Percentiles rank a stretch among this genome's conserved stretches.
These are phyloP conservation scores for Epithele typhae DNA, from an alignment of 768 basidiomycete species.

Conservation along the genomic window DNA sequence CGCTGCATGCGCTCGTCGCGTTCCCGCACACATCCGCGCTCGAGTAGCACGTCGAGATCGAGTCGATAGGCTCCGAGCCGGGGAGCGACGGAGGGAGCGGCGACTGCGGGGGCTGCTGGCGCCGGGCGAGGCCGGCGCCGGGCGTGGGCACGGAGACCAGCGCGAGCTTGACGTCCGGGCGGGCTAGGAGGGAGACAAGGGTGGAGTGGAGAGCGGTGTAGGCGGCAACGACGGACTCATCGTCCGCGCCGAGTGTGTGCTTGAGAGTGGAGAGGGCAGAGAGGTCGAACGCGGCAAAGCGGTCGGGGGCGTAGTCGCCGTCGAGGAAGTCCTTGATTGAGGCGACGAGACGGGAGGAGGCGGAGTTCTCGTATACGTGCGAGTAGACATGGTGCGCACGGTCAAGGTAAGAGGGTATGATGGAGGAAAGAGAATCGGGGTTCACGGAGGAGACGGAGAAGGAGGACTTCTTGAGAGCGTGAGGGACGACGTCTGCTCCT, in stretches of 20 bases:
- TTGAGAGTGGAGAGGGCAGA: slow-evolving; percentile 47
- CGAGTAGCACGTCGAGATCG: slow-evolving; percentile 58
- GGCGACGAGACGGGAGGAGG: slow-evolving; percentile 30
- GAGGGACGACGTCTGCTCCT: slow-evolving; percentile 51
- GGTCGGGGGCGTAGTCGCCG: slow-evolving; percentile 34
- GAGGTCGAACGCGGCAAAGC: slow-evolving; percentile 63
- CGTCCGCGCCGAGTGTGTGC: slow-evolving; percentile 40
- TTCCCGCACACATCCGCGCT: slow-evolving; percentile 53
- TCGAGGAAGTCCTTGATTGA: slow-evolving; percentile 50
- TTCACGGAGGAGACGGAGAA: slow-evolving; percentile 37
- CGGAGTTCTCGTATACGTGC: slow-evolving; percentile 41
- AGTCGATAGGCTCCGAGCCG: slow-evolving; percentile 48
- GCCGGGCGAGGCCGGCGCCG: slow-evolving; percentile 16
- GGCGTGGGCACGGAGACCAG: slow-evolving; percentile 49
- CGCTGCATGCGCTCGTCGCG: slow-evolving; percentile 63
- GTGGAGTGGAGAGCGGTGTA: slow-evolving; percentile 42
- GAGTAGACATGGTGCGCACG: slow-evolving; percentile 57
- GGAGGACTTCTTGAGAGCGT: slow-evolving; percentile 39
- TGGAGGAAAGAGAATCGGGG: slow-evolving; percentile 40
- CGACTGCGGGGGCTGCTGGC: slow-evolving; percentile 19
- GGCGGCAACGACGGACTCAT: slow-evolving; percentile 51
- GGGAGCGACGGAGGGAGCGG: slow-evolving; percentile 28
- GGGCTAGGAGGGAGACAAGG: slow-evolving; percentile 39
- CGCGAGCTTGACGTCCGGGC: slow-evolving; percentile 42
- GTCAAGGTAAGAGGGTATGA: slow-evolving; percentile 54